Evolutionary conservation across 768 basidiomycete species (phyloP).

Genomic region (Mycena leptocephala): DNA sequence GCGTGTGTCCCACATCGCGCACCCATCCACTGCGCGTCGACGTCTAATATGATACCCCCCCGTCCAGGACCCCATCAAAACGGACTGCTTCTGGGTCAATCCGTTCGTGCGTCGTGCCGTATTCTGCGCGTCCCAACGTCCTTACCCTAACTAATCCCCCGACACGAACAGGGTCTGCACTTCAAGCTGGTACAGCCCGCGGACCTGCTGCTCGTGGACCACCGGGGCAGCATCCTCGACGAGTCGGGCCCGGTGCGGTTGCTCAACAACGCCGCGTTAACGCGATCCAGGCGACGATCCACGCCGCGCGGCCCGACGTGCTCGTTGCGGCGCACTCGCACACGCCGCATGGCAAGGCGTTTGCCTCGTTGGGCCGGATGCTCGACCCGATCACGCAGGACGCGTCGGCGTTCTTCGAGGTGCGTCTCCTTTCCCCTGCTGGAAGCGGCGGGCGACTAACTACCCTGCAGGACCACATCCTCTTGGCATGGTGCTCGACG

Average conservation of each 20-base stretch:
- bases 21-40: too few relatives aligned
- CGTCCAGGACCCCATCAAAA: constrained; percentile 50
- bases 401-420: constrained; percentile 58
- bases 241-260: constrained; percentile 43
- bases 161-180: constrained; percentile 63
- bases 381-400: constrained; percentile 64
- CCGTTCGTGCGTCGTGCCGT: too few relatives aligned
- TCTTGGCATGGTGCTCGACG: constrained; percentile 67
- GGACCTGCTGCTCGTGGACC: constrained; percentile 65
- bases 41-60: too few relatives aligned
- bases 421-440: too few relatives aligned
- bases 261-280: constrained; percentile 52
- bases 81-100: constrained; percentile 66
- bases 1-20: constrained; percentile 45
- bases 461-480: constrained; percentile 50
- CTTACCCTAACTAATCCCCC: too few relatives aligned
- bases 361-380: constrained; percentile 60
- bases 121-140: too few relatives aligned
- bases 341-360: constrained; percentile 65
- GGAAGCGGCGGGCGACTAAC: too few relatives aligned
- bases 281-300: constrained; percentile 61
- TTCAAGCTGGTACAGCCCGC: constrained; percentile 61
- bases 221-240: constrained; percentile 41
- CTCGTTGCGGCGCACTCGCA: constrained; percentile 65
- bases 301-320: constrained; percentile 63